Conservation (phyloP, 1,284 basidiomycete species). For the Ustanciosporium gigantosporum region DNA sequence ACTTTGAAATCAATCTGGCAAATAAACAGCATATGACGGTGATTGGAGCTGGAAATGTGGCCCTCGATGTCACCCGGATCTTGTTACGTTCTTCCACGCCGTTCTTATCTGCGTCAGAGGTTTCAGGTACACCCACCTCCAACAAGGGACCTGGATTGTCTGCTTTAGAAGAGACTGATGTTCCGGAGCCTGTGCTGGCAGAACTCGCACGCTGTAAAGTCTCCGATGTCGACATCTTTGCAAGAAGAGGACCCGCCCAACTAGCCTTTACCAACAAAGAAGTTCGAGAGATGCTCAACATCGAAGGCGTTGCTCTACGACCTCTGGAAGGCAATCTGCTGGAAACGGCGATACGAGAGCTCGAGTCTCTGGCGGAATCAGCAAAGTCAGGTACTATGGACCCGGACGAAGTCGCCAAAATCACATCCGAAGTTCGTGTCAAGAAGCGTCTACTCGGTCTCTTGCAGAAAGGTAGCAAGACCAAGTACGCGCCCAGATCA, state of each 20-base stretch:
- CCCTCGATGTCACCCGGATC: slow-evolving; percentile 89
- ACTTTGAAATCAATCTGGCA: slow-evolving; percentile 66
- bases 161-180: slow-evolving; percentile 75
- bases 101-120: slow-evolving; percentile 15
- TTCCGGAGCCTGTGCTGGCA: slow-evolving; percentile 76
- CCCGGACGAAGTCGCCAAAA: slow-evolving; percentile 6
- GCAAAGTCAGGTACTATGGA: background rate
- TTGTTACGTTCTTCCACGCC: slow-evolving; percentile 67
- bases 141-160: slow-evolving; percentile 61
- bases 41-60: slow-evolving; percentile 95
- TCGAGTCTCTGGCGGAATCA: slow-evolving; percentile 19
- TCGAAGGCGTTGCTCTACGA: slow-evolving; percentile 73
- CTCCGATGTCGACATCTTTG: slow-evolving; percentile 79
- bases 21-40: slow-evolving; percentile 71
- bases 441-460: slow-evolving; percentile 67
- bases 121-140: slow-evolving; percentile 1
- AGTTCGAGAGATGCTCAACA: slow-evolving; percentile 82
- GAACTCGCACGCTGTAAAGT: slow-evolving; percentile 71
- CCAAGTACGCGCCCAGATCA: slow-evolving; percentile 50
- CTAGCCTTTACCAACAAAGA: slow-evolving; percentile 94
- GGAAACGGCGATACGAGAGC: slow-evolving; percentile 48
- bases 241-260: slow-evolving; percentile 82
- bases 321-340: slow-evolving; percentile 60
- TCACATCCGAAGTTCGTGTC: slow-evolving; percentile 59
- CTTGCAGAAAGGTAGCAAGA: slow-evolving; percentile 71